phyloP scores from a whole-genome alignment of 2,329 filamentous ascomycete species.

The Hymenoscyphus linearis region DNA sequence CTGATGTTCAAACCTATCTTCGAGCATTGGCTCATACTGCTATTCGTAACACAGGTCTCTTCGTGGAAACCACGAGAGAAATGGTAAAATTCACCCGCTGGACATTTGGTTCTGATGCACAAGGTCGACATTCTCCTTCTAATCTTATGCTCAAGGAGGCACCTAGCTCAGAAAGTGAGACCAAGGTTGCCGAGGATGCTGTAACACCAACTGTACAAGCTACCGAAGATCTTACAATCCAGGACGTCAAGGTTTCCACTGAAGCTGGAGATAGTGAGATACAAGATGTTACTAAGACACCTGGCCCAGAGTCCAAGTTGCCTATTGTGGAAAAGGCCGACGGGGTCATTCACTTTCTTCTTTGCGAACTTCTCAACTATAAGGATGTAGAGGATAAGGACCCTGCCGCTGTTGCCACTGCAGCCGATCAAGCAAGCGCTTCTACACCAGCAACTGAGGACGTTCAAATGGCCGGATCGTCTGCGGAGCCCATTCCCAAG shows the following conservation, averaged over 20 bases:
- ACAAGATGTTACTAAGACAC: constrained; percentile 57
- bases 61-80: constrained; percentile 83
- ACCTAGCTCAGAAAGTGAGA: constrained; percentile 6
- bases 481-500: constrained; percentile 33
- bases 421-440: constrained; percentile 15
- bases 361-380: constrained; percentile 88
- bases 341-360: constrained; percentile 89
- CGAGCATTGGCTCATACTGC: constrained; percentile 74
- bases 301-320: constrained; percentile 62
- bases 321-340: constrained; percentile 89
- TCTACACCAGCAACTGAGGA: constrained; percentile 21
- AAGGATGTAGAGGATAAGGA: constrained; percentile 89
- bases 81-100: constrained; percentile 69
- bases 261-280: constrained; percentile 55
- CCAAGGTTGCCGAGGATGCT: constrained; percentile 25
- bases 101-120: constrained; percentile 34
- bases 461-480: constrained; percentile 20
- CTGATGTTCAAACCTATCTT: constrained; percentile 69
- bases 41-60: constrained; percentile 75
- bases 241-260: constrained; percentile 55
- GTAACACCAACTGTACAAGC: constrained; percentile 31
- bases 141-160: constrained; percentile 31
- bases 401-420: constrained; percentile 32
- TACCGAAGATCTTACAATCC: constrained; percentile 32
- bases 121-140: constrained; percentile 43